Conservation (phyloP, 495 filamentous ascomycete species). For the Hypoxylon trugodes region DNA sequence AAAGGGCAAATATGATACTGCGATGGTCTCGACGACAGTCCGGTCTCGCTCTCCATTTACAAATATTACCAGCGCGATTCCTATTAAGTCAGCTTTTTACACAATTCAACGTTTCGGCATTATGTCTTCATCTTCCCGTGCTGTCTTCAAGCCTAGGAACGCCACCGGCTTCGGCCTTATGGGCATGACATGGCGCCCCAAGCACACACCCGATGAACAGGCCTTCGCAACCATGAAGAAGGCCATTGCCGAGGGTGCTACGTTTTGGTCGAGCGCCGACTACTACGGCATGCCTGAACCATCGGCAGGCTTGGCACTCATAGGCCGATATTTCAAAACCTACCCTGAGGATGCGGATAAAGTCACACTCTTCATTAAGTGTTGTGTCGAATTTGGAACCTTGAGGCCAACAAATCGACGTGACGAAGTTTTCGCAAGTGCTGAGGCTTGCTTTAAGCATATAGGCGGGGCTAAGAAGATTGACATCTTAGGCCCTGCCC, state of each 20-base stretch:
- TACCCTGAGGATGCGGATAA: conserved; percentile 73
- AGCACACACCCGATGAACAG: conserved; percentile 65
- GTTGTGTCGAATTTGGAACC: conserved; percentile 58
- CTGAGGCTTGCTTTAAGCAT: conserved; percentile 63
- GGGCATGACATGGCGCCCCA: conserved; percentile 76
- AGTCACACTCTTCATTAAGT: conserved; percentile 71
- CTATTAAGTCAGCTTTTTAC: no score
- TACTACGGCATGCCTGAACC: conserved; percentile 78
- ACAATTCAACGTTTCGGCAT: no score
- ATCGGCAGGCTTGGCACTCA: conserved; percentile 72
- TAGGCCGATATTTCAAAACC: conserved; percentile 70
- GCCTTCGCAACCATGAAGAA: conserved; percentile 73
- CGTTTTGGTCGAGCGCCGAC: conserved; percentile 80
- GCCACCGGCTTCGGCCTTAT: conserved; percentile 67
- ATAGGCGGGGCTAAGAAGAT: conserved; percentile 79
- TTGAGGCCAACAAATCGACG: conserved; percentile 57
- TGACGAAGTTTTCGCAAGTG: conserved; percentile 73
- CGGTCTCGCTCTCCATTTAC: no score
- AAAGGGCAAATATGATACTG: no score
- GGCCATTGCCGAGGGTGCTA: conserved; percentile 65
- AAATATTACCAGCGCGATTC: no score
- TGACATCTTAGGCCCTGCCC: conserved; percentile 81
- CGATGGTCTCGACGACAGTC: no score
- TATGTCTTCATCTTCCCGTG: no score
- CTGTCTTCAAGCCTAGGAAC: no score